A percentile compares a stretch with the other conserved stretches of the same genome.
Conservation (phyloP, 2,329 filamentous ascomycete species). For the Pestalotiopsis sp. region DNA sequence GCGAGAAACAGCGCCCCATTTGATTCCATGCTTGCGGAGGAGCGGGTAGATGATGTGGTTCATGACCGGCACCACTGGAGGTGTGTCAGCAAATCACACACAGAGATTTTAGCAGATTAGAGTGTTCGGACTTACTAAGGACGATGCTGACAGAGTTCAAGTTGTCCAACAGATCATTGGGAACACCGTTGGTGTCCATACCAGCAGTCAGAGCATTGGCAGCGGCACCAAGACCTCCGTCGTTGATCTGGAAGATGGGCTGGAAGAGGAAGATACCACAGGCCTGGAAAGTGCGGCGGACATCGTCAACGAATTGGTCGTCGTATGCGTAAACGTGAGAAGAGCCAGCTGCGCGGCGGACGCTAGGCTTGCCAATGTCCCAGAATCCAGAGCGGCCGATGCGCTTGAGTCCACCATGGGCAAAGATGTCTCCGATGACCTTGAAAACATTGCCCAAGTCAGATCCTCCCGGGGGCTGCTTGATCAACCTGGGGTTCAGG, state of each 20-base stretch:
- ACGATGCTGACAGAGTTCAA: conserved; percentile 46
- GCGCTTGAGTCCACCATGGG: conserved; percentile 26
- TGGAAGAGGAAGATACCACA: conserved; percentile 53
- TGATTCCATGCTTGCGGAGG: conserved; percentile 37
- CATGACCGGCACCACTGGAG: conserved; percentile 37
- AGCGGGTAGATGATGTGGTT: conserved; percentile 43
- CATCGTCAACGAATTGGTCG: conserved; percentile 64
- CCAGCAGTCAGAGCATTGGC: conserved; percentile 41
- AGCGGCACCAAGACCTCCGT: conserved; percentile 44
- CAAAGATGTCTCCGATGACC: conserved; percentile 37
- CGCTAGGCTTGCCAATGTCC: conserved; percentile 56
- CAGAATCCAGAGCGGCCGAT: conserved; percentile 46
- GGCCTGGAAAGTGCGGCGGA: conserved; percentile 54
- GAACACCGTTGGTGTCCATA: conserved; percentile 42
- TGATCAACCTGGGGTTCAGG: conserved; percentile 59
- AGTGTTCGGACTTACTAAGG: conserved; percentile 23
- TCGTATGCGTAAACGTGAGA: conserved; percentile 50
- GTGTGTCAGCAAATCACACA: not conserved
- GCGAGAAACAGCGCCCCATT: conserved; percentile 43
- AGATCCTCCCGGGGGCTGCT: conserved; percentile 64
- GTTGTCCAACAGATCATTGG: conserved; percentile 45
- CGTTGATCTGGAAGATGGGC: conserved; percentile 33
- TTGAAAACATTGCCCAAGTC: conserved; percentile 51
- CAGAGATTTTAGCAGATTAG: not conserved
- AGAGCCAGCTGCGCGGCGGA: conserved; percentile 41